A percentile compares a stretch with the other conserved stretches of the same genome.
Conservation (phyloP, 169 alveolate species). For the Plasmodium yoelii region DNA sequence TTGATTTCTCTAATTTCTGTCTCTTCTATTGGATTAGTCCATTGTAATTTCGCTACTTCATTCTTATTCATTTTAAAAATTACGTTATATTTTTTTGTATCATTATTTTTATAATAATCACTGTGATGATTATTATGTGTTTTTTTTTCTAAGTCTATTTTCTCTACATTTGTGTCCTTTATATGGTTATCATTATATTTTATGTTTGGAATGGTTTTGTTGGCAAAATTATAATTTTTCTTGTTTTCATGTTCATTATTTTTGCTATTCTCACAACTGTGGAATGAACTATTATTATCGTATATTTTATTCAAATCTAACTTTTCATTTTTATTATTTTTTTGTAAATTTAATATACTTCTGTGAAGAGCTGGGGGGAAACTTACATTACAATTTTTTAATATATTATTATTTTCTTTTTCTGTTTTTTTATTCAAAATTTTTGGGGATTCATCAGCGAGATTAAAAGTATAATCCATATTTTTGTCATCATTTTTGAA, state of each 20-base stretch:
- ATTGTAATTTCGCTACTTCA: slow-evolving; percentile 81
- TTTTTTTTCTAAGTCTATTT: slow-evolving; percentile 6
- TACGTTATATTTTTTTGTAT: slow-evolving; percentile 28
- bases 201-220: slow-evolving; percentile 68
- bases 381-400: slow-evolving; percentile 11
- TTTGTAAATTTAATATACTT: slow-evolving; percentile 52
- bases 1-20: slow-evolving; percentile 52
- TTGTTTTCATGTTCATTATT: slow-evolving; percentile 62
- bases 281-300: background rate
- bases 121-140: background rate
- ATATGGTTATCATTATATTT: slow-evolving; percentile 72
- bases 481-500: background rate
- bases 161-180: slow-evolving; percentile 43
- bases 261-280: slow-evolving; percentile 5
- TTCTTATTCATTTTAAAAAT: slow-evolving; percentile 30
- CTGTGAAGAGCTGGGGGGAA: slow-evolving; percentile 71
- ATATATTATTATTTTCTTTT: background rate
- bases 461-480: background rate
- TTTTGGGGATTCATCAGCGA: background rate
- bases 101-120: background rate
- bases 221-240: slow-evolving; percentile 46
- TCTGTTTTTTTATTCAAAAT: background rate
- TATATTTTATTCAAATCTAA: slow-evolving; percentile 20
- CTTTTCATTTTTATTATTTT: slow-evolving; percentile 27
- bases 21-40: slow-evolving; percentile 85